Evolutionary conservation across 371 early-diverging fungal species (phyloP).

Genomic region (Massospora cicadina): DNA sequence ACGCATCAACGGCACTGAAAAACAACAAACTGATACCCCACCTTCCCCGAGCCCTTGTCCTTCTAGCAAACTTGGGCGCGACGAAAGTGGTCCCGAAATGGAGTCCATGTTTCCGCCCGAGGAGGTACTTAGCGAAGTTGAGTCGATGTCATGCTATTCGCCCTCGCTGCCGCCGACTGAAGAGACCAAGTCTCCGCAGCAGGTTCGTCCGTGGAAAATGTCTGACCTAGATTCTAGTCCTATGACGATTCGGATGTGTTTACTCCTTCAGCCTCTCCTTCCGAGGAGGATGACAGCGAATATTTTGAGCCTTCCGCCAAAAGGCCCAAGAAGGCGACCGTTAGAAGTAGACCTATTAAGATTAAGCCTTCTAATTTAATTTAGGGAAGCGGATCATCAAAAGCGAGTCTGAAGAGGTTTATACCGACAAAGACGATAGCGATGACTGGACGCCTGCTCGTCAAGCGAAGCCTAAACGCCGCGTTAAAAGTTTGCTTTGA

Average conservation of each 20-base stretch:
- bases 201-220: not conserved
- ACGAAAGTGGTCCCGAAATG: not conserved
- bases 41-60: not conserved
- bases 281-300: slow-evolving; percentile 4
- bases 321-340: not conserved
- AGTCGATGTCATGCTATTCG: not conserved
- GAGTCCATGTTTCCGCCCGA: not conserved
- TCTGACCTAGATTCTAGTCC: not conserved
- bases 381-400: not conserved
- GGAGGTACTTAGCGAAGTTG: not conserved
- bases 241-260: not conserved
- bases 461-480: not conserved
- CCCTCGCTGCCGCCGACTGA: not conserved
- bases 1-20: not conserved
- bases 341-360: not conserved
- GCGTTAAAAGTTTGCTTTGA: not conserved
- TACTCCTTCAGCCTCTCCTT: not conserved
- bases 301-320: slow-evolving; percentile 4
- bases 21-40: not conserved
- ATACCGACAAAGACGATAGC: not conserved
- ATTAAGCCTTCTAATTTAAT: not conserved
- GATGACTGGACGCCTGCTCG: slow-evolving; percentile 5
- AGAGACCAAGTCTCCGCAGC: not conserved
- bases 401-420: not conserved
- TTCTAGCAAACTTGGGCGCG: not conserved